These are phyloP conservation scores for Phlyctochytrium bullatum DNA, from an alignment of 192 early-diverging fungal species.

Conservation along the genomic window DNA sequence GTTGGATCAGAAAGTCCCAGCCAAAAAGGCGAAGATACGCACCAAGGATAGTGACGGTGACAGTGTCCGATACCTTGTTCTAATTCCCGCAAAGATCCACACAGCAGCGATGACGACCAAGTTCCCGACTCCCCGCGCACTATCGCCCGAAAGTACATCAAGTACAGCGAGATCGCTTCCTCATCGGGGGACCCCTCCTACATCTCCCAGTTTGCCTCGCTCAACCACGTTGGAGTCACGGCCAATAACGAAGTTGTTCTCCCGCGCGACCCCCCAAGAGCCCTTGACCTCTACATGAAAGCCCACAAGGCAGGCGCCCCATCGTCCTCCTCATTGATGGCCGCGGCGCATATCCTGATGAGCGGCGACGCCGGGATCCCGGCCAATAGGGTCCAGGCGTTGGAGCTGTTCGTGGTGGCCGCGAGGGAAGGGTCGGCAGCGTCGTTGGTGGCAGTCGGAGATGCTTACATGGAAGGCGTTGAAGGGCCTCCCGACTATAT, in stretches of 20 bases:
- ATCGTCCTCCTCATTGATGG: not conserved
- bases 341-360: not conserved
- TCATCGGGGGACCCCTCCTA: not conserved
- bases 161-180: slow-evolving; percentile 7
- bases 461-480: not conserved
- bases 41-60: not conserved
- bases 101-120: not conserved
- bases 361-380: not conserved
- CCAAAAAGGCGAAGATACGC: not conserved
- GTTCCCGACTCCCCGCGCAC: not conserved
- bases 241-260: not conserved
- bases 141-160: not conserved
- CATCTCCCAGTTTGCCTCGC: not conserved
- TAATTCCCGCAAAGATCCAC: not conserved
- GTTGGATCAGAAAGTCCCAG: not conserved
- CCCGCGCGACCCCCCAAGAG: not conserved
- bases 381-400: not conserved
- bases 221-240: not conserved
- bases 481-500: not conserved
- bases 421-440: not conserved
- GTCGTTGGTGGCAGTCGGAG: not conserved
- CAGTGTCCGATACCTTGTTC: not conserved
- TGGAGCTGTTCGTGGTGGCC: not conserved
- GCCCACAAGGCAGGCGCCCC: not conserved
- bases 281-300: slow-evolving; percentile 1